phyloP scores from a whole-genome alignment of 768 basidiomycete genomes.

The Pholiota conissans region DNA sequence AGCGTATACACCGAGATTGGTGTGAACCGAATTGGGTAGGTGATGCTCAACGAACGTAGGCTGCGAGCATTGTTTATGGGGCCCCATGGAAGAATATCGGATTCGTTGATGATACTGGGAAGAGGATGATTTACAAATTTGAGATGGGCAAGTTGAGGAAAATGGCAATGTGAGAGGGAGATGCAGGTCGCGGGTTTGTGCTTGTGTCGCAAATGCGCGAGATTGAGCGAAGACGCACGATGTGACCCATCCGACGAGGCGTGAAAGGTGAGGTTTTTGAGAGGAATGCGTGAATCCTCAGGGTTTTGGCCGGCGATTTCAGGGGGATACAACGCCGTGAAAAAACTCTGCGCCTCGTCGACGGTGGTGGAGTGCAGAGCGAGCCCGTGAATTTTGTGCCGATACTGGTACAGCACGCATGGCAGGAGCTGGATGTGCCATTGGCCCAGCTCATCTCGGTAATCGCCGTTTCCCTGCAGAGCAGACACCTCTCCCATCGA shows the following conservation, averaged over 20 bases:
- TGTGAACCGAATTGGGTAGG: slow-evolving; percentile 17
- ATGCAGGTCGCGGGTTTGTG: not conserved
- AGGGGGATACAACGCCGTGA: slow-evolving; percentile 10
- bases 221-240: not conserved
- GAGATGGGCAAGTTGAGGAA: slow-evolving; percentile 13
- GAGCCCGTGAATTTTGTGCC: slow-evolving; percentile 8
- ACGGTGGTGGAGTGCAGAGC: slow-evolving; percentile 9
- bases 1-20: slow-evolving; percentile 10
- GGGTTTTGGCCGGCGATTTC: not conserved
- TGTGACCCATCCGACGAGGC: slow-evolving; percentile 8
- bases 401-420: slow-evolving; percentile 7
- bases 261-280: slow-evolving; percentile 6
- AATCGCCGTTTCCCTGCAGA: not conserved
- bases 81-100: not conserved
- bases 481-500: not conserved
- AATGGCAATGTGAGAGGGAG: slow-evolving; percentile 8
- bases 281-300: not conserved
- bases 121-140: slow-evolving; percentile 14
- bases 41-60: slow-evolving; percentile 8
- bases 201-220: not conserved
- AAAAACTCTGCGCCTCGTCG: slow-evolving; percentile 11
- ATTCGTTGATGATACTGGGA: slow-evolving; percentile 1
- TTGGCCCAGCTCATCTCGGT: not conserved
- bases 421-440: slow-evolving; percentile 1
- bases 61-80: slow-evolving; percentile 3